These are phyloP conservation scores for Entomortierella lignicola DNA, from an alignment of 192 early-diverging fungal species.

Conservation along the genomic window DNA sequence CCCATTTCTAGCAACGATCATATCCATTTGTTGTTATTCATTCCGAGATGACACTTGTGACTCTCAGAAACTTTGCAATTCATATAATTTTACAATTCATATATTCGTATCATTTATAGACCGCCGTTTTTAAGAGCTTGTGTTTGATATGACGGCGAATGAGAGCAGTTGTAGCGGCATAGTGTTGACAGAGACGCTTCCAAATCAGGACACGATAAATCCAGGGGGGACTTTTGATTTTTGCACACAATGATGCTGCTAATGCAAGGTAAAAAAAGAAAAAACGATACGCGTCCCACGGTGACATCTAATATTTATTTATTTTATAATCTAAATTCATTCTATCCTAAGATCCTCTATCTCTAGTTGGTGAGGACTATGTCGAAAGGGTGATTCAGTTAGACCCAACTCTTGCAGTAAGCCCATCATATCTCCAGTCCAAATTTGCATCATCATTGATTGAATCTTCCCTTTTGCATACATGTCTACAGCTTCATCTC, in stretches of 20 bases:
- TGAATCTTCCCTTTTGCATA: slow-evolving; percentile 42
- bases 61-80: too few relatives aligned
- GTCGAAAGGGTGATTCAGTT: not conserved
- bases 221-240: not conserved
- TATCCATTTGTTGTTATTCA: too few relatives aligned
- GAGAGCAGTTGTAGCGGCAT: too few relatives aligned
- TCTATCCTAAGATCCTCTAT: slow-evolving; percentile 13
- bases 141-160: not conserved
- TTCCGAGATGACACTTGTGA: too few relatives aligned
- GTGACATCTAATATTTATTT: too few relatives aligned
- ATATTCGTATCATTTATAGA: too few relatives aligned
- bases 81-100: too few relatives aligned
- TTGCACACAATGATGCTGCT: too few relatives aligned
- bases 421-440: slow-evolving; percentile 30
- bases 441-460: slow-evolving; percentile 41
- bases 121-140: not conserved
- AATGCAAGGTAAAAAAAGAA: not conserved
- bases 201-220: slow-evolving; percentile 13
- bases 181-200: too few relatives aligned
- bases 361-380: slow-evolving; percentile 19
- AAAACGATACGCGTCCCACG: not conserved
- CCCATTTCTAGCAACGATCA: slow-evolving; percentile 5
- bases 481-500: slow-evolving; percentile 51
- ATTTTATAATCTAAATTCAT: not conserved
- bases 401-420: slow-evolving; percentile 32